These are phyloP conservation scores for Epichloe uncinata DNA, from an alignment of 2,329 filamentous ascomycete genomes.

Conservation along the genomic window DNA sequence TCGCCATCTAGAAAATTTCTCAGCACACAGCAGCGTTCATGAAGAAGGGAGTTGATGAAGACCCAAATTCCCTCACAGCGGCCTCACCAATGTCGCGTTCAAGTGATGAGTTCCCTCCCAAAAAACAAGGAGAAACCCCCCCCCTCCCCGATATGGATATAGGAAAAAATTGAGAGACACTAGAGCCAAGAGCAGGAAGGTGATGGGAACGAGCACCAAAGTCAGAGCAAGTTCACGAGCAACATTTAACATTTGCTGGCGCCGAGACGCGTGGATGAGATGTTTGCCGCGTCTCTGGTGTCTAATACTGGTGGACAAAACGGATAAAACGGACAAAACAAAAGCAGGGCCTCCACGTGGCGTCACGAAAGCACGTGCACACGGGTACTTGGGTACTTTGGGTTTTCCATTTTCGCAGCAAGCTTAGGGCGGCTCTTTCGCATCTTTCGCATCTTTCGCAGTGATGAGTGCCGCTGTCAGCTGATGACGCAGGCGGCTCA, in stretches of 20 bases:
- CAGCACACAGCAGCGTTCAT: not conserved
- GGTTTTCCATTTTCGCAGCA: not conserved
- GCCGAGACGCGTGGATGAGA: not conserved
- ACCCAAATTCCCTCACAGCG: no score
- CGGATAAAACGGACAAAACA: no score
- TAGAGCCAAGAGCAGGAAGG: not conserved
- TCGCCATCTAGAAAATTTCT: not conserved
- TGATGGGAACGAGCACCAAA: no score
- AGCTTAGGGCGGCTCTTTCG: not conserved
- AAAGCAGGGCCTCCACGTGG: not conserved
- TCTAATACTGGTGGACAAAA: not conserved
- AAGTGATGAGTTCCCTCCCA: not conserved
- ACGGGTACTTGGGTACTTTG: no score
- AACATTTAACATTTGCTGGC: not conserved
- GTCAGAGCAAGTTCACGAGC: not conserved
- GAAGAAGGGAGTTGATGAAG: not conserved
- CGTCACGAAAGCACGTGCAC: slow-evolving; percentile 3
- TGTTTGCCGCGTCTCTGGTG: not conserved
- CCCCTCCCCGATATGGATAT: no score
- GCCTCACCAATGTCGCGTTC: no score
- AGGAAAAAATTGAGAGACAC: not conserved
- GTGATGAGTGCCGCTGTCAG: not conserved
- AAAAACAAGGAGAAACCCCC: not conserved
- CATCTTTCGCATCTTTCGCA: no score
- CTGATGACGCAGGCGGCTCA: not conserved